Evolutionary conservation across 371 early-diverging fungal species (phyloP).

Genomic region (Smittium mucronatum): DNA sequence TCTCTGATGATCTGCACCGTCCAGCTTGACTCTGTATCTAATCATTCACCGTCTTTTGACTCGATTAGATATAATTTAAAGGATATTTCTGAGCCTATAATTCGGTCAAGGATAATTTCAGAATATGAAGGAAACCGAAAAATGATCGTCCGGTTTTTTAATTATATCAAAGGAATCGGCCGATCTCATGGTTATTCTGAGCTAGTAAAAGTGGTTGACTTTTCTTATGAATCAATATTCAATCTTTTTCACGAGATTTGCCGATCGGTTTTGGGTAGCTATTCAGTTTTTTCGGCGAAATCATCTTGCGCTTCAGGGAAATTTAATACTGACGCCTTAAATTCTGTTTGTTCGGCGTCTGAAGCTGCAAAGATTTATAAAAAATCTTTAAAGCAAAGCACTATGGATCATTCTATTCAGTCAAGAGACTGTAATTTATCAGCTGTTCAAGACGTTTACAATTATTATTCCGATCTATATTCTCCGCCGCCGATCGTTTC

Average conservation of each 20-base stretch:
- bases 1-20: not conserved
- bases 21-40: not conserved
- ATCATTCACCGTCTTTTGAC: not conserved
- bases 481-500: not conserved
- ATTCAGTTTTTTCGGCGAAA: not conserved
- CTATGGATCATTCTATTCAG: not conserved
- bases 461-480: not conserved
- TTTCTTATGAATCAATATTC: not conserved
- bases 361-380: not conserved
- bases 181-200: not conserved
- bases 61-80: not conserved
- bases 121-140: not conserved
- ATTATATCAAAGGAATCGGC: not conserved
- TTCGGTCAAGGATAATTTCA: not conserved
- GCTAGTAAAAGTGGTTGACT: not conserved
- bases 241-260: too few relatives aligned
- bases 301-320: not conserved
- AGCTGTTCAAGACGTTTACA: not conserved
- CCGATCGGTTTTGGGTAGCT: too few relatives aligned
- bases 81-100: not conserved
- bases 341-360: not conserved
- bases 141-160: not conserved
- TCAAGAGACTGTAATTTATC: not conserved
- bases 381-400: not conserved
- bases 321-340: not conserved